Conservation (phyloP, 257 asterid genomes). For the Solanum etuberosum region DNA sequence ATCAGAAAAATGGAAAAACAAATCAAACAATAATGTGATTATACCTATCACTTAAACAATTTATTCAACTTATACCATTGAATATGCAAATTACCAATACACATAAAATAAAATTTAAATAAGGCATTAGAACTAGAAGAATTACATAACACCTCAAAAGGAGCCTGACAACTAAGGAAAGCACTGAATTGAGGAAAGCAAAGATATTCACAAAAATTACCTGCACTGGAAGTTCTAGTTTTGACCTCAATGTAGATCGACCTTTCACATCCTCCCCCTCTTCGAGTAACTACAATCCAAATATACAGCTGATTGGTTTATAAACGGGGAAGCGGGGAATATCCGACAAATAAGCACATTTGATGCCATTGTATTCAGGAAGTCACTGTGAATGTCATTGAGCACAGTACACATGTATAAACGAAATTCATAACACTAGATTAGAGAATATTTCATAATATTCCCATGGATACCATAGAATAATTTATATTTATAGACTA, state of each 20-base stretch:
- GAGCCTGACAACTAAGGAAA: not conserved
- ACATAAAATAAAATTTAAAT: not conserved
- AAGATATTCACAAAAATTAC: slow-evolving; percentile 25
- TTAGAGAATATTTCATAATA: not conserved
- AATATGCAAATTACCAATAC: not conserved
- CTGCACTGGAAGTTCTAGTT: slow-evolving; percentile 97
- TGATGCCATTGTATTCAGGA: not conserved
- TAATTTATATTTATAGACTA: not conserved
- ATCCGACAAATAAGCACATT: not conserved
- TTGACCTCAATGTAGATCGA: slow-evolving; percentile 63
- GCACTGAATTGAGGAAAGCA: not conserved
- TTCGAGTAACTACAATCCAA: slow-evolving; percentile 58
- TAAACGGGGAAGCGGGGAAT: not conserved
- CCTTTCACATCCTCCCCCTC: slow-evolving; percentile 91
- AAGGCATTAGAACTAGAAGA: not conserved
- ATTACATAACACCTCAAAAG: not conserved
- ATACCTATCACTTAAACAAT: not conserved
- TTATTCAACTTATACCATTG: not conserved
- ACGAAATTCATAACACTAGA: not conserved
- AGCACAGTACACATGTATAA: not conserved
- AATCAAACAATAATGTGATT: not conserved
- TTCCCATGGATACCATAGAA: not conserved
- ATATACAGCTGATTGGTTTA: not conserved
- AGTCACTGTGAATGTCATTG: not conserved
- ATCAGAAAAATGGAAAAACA: not conserved